These are phyloP conservation scores for Podospora sp. DNA, from an alignment of 495 filamentous ascomycete genomes.

Conservation along the genomic window DNA sequence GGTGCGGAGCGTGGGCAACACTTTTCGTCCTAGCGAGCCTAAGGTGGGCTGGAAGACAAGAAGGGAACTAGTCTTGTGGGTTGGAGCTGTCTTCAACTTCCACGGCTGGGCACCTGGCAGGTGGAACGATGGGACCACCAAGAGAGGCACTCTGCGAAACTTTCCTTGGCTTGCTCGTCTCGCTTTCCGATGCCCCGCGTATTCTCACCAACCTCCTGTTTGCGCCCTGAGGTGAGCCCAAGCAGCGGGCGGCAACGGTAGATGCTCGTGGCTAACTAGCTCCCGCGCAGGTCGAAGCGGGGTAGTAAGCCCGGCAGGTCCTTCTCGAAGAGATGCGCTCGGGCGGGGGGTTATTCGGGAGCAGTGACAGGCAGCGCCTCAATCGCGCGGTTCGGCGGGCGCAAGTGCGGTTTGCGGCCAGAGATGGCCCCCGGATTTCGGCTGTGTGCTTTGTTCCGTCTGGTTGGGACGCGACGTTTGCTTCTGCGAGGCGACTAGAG, in stretches of 20 bases:
- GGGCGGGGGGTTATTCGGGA: not conserved
- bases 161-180: not conserved
- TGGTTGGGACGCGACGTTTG: no score
- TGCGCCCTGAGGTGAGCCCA: not conserved
- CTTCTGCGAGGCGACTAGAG: no score
- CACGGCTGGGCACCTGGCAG: not conserved
- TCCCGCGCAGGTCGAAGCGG: not conserved
- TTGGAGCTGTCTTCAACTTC: not conserved
- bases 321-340: not conserved
- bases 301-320: not conserved
- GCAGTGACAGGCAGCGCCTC: not conserved
- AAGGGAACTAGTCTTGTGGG: not conserved
- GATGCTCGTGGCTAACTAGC: not conserved
- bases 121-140: not conserved
- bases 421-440: not conserved
- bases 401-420: not conserved
- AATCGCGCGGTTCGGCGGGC: not conserved
- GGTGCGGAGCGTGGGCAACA: constrained; percentile 8
- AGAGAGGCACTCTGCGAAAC: not conserved
- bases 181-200: constrained; percentile 2
- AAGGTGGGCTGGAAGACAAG: not conserved
- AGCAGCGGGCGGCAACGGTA: not conserved
- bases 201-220: constrained; percentile 1
- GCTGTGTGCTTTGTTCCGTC: not conserved
- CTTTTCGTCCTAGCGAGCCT: not conserved